Percentiles rank a stretch among this genome's conserved stretches.
Evolutionary conservation across 352 stramenopile species (phyloP).

Genomic region (Phytophthora cryptogea): DNA sequence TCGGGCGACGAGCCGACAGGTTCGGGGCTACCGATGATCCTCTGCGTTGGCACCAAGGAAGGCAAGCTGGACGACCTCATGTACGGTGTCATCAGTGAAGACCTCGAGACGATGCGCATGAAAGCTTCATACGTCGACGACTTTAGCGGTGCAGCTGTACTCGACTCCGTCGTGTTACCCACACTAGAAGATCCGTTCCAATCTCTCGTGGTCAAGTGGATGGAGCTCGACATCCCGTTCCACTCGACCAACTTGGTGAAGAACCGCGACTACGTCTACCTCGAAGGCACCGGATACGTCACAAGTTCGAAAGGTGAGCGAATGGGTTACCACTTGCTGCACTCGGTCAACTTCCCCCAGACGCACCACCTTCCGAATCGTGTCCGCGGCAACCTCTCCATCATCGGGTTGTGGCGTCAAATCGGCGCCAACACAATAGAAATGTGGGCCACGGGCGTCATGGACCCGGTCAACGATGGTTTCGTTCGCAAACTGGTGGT

Average conservation of each 20-base stretch:
- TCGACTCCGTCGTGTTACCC: slow-evolving; percentile 34
- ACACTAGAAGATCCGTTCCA: slow-evolving; percentile 31
- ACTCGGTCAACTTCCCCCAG: slow-evolving; percentile 28
- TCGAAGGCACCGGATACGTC: slow-evolving; percentile 35
- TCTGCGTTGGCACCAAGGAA: slow-evolving; percentile 25
- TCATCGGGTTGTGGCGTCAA: slow-evolving; percentile 55
- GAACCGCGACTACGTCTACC: slow-evolving; percentile 51
- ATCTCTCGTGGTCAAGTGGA: slow-evolving; percentile 44
- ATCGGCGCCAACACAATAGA: slow-evolving; percentile 39
- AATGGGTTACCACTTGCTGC: slow-evolving; percentile 31
- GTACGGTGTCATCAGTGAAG: slow-evolving; percentile 30
- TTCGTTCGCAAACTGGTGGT: slow-evolving; percentile 36
- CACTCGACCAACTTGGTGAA: slow-evolving; percentile 29
- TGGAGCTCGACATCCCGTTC: slow-evolving; percentile 35
- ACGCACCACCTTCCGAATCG: slow-evolving; percentile 38
- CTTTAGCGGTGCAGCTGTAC: slow-evolving; percentile 35
- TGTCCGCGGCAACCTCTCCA: slow-evolving; percentile 47
- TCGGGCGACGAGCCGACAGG: slow-evolving; percentile 1
- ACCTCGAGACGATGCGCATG: slow-evolving; percentile 30
- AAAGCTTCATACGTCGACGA: slow-evolving; percentile 37
- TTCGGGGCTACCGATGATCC: slow-evolving; percentile 17
- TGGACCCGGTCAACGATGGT: slow-evolving; percentile 25
- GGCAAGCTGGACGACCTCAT: slow-evolving; percentile 35
- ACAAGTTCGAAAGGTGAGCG: slow-evolving; percentile 24
- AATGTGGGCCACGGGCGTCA: slow-evolving; percentile 39